phyloP scores from a whole-genome alignment of 192 early-diverging fungal species.

The Piromyces finnis region DNA sequence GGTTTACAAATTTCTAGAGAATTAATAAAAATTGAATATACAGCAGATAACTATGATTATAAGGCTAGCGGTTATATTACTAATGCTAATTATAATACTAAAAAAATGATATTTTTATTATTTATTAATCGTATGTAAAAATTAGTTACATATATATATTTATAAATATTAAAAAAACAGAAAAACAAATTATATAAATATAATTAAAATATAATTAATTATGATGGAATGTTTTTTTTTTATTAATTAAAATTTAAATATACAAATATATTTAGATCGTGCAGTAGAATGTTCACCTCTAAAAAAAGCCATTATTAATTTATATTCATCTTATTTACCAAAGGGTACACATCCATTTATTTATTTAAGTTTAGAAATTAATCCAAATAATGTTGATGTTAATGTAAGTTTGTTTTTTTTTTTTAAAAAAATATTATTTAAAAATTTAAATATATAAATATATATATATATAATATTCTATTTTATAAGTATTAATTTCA shows the following conservation, averaged over 20 bases:
- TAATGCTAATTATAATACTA: slow-evolving; percentile 74
- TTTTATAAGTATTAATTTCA: too few species aligned
- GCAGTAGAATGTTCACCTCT: slow-evolving; percentile 67
- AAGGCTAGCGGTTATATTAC: slow-evolving; percentile 63
- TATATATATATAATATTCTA: too few species aligned
- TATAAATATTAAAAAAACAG: not conserved
- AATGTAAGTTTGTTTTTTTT: slow-evolving; percentile 37
- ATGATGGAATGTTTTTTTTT: too few species aligned
- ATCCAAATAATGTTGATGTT: slow-evolving; percentile 81
- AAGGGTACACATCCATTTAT: slow-evolving; percentile 79
- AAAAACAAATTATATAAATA: not conserved
- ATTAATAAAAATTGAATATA: slow-evolving; percentile 42
- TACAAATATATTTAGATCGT: too few species aligned
- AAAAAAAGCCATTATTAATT: slow-evolving; percentile 59
- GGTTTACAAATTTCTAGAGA: slow-evolving; percentile 64
- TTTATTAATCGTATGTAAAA: slow-evolving; percentile 78
- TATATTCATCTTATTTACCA: slow-evolving; percentile 66
- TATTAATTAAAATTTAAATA: too few species aligned
- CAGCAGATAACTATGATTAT: slow-evolving; percentile 26
- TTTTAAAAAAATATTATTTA: too few species aligned
- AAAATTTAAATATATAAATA: too few species aligned
- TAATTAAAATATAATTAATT: slow-evolving; percentile 1
- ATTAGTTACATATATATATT: not conserved
- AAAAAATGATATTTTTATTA: slow-evolving; percentile 66
- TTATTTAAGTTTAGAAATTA: slow-evolving; percentile 75